Conservation (phyloP, 306 rosid genomes). For the Lablab purpureus region DNA sequence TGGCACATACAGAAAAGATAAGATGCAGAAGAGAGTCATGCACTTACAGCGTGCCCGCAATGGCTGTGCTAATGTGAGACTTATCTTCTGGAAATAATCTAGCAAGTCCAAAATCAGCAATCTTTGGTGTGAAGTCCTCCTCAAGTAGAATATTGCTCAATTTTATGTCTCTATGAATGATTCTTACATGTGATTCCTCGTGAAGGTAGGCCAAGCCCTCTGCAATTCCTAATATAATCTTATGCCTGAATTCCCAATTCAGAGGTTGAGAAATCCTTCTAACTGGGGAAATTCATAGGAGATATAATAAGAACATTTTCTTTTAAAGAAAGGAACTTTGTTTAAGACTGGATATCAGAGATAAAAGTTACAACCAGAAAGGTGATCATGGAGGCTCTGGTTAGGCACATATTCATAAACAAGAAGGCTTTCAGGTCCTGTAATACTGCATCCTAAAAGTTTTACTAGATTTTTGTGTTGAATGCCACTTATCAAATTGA, state of each 20-base stretch:
- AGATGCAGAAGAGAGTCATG: not conserved
- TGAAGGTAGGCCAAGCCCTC: conserved; percentile 78
- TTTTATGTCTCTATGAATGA: conserved; percentile 77
- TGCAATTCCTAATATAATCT: conserved; percentile 56
- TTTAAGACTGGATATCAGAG: conserved; percentile 5
- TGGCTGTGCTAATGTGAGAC: conserved; percentile 52
- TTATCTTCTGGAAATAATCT: conserved; percentile 60
- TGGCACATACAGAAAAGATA: not conserved
- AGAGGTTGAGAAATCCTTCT: conserved; percentile 43
- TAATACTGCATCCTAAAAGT: conserved; percentile 75
- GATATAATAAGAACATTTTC: not conserved
- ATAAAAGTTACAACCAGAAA: conserved; percentile 54
- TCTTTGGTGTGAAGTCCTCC: conserved; percentile 62
- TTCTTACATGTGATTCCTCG: conserved; percentile 65
- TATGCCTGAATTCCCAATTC: conserved; percentile 44
- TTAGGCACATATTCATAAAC: conserved; percentile 76
- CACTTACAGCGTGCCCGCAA: conserved; percentile 56
- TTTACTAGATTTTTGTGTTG: conserved; percentile 59
- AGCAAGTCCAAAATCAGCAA: conserved; percentile 85
- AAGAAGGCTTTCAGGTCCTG: conserved; percentile 84
- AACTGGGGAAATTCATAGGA: conserved; percentile 18
- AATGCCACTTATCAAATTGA: conserved; percentile 54
- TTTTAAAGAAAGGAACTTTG: conserved; percentile 3
- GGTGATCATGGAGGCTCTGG: conserved; percentile 65
- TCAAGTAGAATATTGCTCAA: conserved; percentile 69